phyloP scores from a whole-genome alignment of 2,329 filamentous ascomycete genomes.

The Monosporascus sp. region DNA sequence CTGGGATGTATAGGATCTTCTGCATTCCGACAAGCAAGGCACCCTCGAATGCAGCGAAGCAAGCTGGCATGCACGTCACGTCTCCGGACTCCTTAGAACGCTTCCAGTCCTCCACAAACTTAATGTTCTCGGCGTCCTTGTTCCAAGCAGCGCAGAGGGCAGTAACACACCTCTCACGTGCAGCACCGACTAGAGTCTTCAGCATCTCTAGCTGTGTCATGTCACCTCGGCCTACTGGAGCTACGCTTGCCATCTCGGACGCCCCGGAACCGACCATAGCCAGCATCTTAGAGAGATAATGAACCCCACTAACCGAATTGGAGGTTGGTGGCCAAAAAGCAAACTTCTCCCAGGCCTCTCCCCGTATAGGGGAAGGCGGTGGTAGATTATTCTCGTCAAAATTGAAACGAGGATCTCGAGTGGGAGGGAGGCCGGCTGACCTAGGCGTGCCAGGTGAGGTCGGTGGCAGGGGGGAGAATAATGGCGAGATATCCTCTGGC shows the following conservation, averaged over 20 bases:
- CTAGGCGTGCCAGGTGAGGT: constrained; percentile 62
- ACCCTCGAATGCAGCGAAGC: constrained; percentile 81
- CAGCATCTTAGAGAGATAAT: constrained; percentile 81
- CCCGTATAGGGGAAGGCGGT: constrained; percentile 68
- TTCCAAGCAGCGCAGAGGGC: constrained; percentile 91
- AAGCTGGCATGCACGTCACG: constrained; percentile 83
- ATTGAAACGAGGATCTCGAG: constrained; percentile 69
- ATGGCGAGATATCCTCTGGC: constrained; percentile 80
- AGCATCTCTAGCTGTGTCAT: constrained; percentile 63
- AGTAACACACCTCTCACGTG: constrained; percentile 78
- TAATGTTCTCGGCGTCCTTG: constrained; percentile 86
- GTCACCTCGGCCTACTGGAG: constrained; percentile 54
- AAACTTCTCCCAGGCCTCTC: constrained; percentile 86
- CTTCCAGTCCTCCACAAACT: constrained; percentile 90
- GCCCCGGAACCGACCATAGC: constrained; percentile 79
- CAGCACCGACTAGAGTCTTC: constrained; percentile 66
- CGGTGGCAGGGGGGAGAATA: constrained; percentile 73
- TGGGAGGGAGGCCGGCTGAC: constrained; percentile 47
- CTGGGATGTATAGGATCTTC: constrained; percentile 89
- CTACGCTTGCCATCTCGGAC: constrained; percentile 74
- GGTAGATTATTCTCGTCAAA: constrained; percentile 75
- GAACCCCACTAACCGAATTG: constrained; percentile 85
- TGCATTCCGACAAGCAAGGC: constrained; percentile 81
- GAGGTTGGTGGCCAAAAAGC: constrained; percentile 95
- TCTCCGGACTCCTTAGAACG: constrained; percentile 75